Evolutionary conservation across 2,329 filamentous ascomycete genomes (phyloP).

Genomic region (Penicillium paneum): DNA sequence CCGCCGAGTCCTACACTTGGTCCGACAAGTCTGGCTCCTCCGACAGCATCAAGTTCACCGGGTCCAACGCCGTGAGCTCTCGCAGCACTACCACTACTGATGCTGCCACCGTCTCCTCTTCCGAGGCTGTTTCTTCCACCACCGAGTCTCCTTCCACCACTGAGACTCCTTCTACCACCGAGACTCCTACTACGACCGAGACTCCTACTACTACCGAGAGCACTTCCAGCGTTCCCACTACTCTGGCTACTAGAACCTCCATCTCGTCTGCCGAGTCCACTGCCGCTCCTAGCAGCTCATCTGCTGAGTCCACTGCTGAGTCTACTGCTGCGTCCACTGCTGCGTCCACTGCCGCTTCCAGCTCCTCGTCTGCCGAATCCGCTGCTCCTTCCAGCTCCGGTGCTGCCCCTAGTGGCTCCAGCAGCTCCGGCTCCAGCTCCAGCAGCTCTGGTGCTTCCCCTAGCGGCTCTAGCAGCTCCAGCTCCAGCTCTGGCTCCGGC

Average conservation of each 20-base stretch:
- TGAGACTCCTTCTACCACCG: background rate
- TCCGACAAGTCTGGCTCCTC: slow-evolving; percentile 60
- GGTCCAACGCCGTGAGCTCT: slow-evolving; percentile 10
- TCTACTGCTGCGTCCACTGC: slow-evolving; percentile 15
- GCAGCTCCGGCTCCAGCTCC: background rate
- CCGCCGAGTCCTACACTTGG: slow-evolving; percentile 63
- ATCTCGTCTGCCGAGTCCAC: slow-evolving; percentile 7
- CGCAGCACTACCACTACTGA: slow-evolving; percentile 8
- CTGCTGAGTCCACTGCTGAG: slow-evolving; percentile 13
- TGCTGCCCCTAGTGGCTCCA: slow-evolving; percentile 7
- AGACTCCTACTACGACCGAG: slow-evolving; percentile 13
- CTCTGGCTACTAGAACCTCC: slow-evolving; percentile 11
- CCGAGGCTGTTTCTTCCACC: slow-evolving; percentile 6
- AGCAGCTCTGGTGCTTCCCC: background rate
- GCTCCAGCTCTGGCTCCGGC: slow-evolving; percentile 13
- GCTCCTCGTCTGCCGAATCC: too few species aligned
- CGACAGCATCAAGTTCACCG: slow-evolving; percentile 57
- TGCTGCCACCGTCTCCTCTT: slow-evolving; percentile 4
- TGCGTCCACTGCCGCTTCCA: slow-evolving; percentile 13
- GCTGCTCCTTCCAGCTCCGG: slow-evolving; percentile 13
- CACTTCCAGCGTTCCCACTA: slow-evolving; percentile 8
- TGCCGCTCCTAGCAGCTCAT: slow-evolving; percentile 10
- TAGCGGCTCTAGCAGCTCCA: slow-evolving; percentile 6
- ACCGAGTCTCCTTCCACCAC: slow-evolving; percentile 10
- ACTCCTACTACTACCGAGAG: slow-evolving; percentile 12